Base-by-base conservation (phyloP, 352 stramenopile genomes). In the Pythium brachiatum region DNA sequence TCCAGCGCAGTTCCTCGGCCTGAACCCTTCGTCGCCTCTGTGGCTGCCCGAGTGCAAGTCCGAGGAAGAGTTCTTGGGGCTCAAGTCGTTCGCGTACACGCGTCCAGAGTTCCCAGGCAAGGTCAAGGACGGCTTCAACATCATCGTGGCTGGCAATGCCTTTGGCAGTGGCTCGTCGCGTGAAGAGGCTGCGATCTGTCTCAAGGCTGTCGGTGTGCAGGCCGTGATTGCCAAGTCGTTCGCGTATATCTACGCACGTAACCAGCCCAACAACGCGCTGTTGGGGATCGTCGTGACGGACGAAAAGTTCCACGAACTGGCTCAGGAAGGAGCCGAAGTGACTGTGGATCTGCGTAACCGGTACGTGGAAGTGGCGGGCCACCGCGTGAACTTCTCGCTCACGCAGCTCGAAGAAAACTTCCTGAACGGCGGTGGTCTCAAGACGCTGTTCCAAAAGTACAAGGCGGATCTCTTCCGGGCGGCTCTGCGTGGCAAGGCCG, bases 141-240 rank as follows among this genome's bases (percentile, higher is more conserved):
- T 93, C 60, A 91, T 93, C 52, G 83, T 93, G 23, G 83, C 83
- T 1, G 83, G 83, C 29, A 70, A 76, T 11, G 83, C 83, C 2
- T 93, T 93, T 58, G 83, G 83, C 51, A 87, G 79, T 47, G 83
- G 83, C 29, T 93, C 83, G 50, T 93, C 83, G 25, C 83, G 83
- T 39, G 83, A 93, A 60, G 83, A 93, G 60, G 83, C 83, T 0
- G 83, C 83, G 16, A 89, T 90, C 46, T 93, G 81, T 47, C 78
- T 93, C 39, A 93, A 93, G 75, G 83, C 83, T 12, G 72, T 90
- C 2, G 83, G 83, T 38, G 77, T 93, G 21, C 78, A 91, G 66
- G 83, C 83, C 7, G 83, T 93, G 44, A 93, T 93, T 50, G 83
- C 83, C 64, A 91, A 91, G 68, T 93, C 83, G 54, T 93, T 93